A percentile compares a stretch with the other conserved stretches of the same genome.
Evolutionary conservation across 1,284 basidiomycete genomes (phyloP).

Genomic region (Heterobasidion annosum): DNA sequence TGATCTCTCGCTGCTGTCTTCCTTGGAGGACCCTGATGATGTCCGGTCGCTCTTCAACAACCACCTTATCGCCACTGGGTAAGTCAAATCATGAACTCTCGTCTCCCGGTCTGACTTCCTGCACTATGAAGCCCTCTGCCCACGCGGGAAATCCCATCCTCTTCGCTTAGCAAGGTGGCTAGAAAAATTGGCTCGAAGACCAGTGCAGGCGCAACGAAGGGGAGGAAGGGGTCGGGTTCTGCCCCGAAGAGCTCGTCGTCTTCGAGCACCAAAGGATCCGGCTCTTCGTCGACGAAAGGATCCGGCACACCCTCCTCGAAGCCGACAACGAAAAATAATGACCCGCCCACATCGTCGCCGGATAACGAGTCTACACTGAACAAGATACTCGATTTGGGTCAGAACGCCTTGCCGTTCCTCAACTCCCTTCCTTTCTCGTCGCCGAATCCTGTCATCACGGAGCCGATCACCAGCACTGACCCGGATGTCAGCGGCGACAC

Average conservation of each 20-base stretch:
- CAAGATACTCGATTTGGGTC: neutral
- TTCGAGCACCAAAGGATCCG: too few relatives aligned
- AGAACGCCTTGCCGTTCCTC: neutral
- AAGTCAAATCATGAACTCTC: too few relatives aligned
- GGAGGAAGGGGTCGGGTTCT: neutral
- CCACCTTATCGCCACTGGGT: too few relatives aligned
- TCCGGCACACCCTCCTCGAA: too few relatives aligned
- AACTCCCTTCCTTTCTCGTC: neutral
- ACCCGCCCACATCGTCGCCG: neutral
- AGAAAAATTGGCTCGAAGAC: neutral
- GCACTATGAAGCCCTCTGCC: too few relatives aligned
- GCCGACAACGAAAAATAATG: too few relatives aligned
- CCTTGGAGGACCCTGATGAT: too few relatives aligned
- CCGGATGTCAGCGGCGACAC: neutral
- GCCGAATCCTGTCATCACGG: neutral
- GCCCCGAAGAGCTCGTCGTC: too few relatives aligned
- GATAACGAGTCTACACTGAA: neutral
- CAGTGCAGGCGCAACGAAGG: neutral
- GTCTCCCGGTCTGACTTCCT: too few relatives aligned
- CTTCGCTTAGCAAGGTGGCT: neutral
- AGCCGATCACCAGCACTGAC: neutral
- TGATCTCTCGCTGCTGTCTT: too few relatives aligned
- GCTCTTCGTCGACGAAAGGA: too few relatives aligned
- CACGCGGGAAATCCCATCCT: neutral
- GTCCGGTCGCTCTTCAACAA: too few relatives aligned